Percentiles rank a stretch among this genome's conserved stretches.
Evolutionary conservation across 768 basidiomycete genomes (phyloP).

Genomic region (Cubamyces lactineus): DNA sequence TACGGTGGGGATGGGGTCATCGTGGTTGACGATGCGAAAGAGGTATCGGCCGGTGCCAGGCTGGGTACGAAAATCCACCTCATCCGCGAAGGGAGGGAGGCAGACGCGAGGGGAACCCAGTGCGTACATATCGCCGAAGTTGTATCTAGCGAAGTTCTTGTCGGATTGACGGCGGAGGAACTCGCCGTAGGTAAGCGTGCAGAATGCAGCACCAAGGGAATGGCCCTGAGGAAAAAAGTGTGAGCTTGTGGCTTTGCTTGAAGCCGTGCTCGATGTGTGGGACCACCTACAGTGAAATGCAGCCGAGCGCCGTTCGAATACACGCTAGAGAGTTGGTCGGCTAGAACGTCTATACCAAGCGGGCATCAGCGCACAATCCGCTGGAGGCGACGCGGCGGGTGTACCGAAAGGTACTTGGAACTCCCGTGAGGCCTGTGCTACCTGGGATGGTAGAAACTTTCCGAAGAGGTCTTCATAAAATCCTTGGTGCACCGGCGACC

Average conservation of each 20-base stretch:
- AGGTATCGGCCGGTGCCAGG: constrained; percentile 3
- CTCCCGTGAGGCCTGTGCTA: not conserved
- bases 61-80: not conserved
- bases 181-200: constrained; percentile 14
- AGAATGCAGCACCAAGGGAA: constrained; percentile 13
- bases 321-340: not conserved
- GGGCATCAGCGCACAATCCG: no score
- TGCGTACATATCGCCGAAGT: constrained; percentile 14
- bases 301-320: not conserved
- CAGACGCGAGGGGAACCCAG: constrained; percentile 7
- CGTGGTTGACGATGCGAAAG: constrained; percentile 20
- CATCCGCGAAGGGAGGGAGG: constrained; percentile 3
- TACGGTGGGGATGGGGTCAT: constrained; percentile 10
- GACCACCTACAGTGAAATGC: constrained; percentile 14
- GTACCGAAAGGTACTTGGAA: constrained; percentile 8
- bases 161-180: constrained; percentile 14
- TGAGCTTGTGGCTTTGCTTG: no score
- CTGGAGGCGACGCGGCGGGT: not conserved
- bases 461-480: constrained; percentile 10
- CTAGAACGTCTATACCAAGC: not conserved
- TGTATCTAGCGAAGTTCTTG: not conserved
- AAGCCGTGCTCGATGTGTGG: no score
- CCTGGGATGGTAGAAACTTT: not conserved
- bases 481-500: not conserved
- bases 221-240: constrained; percentile 4